phyloP scores from a whole-genome alignment of 179 eudicot species.

The Silene noctiflora region DNA sequence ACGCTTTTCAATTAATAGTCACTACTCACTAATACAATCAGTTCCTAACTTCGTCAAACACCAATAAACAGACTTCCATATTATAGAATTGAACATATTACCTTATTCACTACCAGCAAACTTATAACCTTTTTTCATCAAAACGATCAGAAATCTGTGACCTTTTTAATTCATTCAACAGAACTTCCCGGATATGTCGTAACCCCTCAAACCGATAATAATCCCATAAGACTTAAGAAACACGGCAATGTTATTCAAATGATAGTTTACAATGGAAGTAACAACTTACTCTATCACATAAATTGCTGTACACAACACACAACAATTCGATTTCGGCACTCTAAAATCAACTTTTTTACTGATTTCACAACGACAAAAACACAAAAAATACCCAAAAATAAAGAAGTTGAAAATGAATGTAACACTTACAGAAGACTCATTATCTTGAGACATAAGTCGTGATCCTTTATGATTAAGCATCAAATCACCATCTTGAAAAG shows the following conservation, averaged over 20 bases:
- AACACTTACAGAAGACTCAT: constrained; percentile 47
- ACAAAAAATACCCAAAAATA: too few relatives aligned
- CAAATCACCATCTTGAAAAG: constrained; percentile 93
- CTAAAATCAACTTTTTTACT: too few relatives aligned
- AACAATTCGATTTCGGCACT: too few relatives aligned
- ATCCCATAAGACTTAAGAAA: not conserved
- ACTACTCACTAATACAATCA: not conserved
- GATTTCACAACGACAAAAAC: too few relatives aligned
- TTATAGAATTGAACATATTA: not conserved
- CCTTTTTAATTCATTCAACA: not conserved
- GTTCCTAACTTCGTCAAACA: not conserved
- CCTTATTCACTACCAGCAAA: not conserved
- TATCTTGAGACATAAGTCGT: constrained; percentile 61
- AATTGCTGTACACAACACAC: too few relatives aligned
- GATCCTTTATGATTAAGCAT: constrained; percentile 75
- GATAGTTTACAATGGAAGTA: not conserved
- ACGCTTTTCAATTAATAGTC: not conserved
- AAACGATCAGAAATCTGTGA: not conserved
- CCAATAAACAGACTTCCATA: not conserved
- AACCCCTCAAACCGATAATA: not conserved
- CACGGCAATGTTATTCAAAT: not conserved
- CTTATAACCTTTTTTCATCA: not conserved
- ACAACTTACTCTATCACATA: too few relatives aligned
- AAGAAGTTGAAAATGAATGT: not conserved
- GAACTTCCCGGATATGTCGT: not conserved